These are phyloP conservation scores for Plantago elongata DNA, from an alignment of 257 asterid genomes.

Conservation along the genomic window DNA sequence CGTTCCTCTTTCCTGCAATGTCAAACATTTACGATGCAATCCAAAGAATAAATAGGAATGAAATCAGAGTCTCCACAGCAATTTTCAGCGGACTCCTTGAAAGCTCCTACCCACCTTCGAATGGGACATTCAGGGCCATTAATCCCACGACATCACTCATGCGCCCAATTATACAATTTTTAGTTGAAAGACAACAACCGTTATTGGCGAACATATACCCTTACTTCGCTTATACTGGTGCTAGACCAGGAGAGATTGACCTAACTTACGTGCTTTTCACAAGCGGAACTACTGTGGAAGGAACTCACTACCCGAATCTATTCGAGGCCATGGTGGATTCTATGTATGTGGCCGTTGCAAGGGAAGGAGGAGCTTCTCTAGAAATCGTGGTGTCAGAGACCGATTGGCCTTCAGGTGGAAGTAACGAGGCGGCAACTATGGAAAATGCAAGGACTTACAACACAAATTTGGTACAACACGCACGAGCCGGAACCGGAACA, in stretches of 20 bases:
- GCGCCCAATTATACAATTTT: constrained; percentile 17
- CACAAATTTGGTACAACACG: constrained; percentile 10
- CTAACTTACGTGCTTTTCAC: constrained; percentile 24
- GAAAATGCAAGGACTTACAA: constrained; percentile 13
- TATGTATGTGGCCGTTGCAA: neutral
- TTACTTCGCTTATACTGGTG: constrained; percentile 24
- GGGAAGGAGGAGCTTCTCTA: neutral
- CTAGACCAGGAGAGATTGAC: constrained; percentile 4
- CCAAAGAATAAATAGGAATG: constrained; percentile 19
- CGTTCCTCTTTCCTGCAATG: constrained; percentile 28
- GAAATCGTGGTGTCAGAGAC: constrained; percentile 10
- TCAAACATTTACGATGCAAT: constrained; percentile 23
- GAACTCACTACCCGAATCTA: constrained; percentile 25
- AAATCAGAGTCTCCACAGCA: constrained; percentile 27
- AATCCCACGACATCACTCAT: constrained; percentile 10
- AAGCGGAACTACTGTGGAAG: constrained; percentile 19
- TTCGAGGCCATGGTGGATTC: constrained; percentile 18
- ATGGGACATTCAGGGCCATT: constrained; percentile 24
- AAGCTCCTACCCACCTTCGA: constrained; percentile 25
- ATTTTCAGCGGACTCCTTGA: constrained; percentile 21
- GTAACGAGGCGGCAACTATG: neutral
- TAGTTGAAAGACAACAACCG: constrained; percentile 15
- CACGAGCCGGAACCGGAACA: constrained; percentile 8
- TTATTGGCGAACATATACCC: constrained; percentile 32
- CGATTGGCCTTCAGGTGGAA: constrained; percentile 19